These are phyloP conservation scores for Penicillium argentinense DNA, from an alignment of 495 filamentous ascomycete species.

Conservation along the genomic window DNA sequence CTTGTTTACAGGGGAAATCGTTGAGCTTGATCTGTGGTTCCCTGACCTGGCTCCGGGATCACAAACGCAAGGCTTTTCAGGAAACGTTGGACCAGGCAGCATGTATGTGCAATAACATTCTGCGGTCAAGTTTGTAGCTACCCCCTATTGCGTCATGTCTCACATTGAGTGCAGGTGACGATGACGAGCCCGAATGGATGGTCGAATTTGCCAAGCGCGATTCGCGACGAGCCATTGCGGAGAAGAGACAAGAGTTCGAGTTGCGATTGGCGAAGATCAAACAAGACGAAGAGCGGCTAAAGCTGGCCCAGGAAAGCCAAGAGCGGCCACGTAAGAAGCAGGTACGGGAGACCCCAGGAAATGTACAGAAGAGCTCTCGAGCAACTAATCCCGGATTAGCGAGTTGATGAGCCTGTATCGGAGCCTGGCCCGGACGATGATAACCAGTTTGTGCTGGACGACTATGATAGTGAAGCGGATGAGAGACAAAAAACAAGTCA, in stretches of 20 bases:
- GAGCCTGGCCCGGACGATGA: constrained; percentile 56
- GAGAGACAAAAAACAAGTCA: constrained; percentile 30
- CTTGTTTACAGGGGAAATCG: constrained; percentile 89
- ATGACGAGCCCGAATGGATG: constrained; percentile 88
- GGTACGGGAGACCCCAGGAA: constrained; percentile 27
- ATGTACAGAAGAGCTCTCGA: neutral
- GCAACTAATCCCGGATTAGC: constrained; percentile 22
- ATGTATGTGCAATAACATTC: constrained; percentile 29
- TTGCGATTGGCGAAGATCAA: constrained; percentile 64
- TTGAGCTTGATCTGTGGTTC: constrained; percentile 91
- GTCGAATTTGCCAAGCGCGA: constrained; percentile 68
- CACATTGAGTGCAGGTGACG: constrained; percentile 40
- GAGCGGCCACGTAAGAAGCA: constrained; percentile 51
- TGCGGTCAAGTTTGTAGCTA: too few relatives aligned
- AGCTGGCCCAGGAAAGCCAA: constrained; percentile 43
- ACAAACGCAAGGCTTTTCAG: constrained; percentile 69
- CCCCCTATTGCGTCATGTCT: neutral
- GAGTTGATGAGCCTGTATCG: constrained; percentile 28
- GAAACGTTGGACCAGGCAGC: constrained; percentile 39
- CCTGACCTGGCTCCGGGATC: constrained; percentile 88
- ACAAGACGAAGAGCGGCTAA: constrained; percentile 64
- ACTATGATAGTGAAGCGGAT: constrained; percentile 70
- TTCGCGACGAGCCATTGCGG: constrained; percentile 64
- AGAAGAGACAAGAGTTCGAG: constrained; percentile 71
- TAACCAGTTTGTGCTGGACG: constrained; percentile 71